These are phyloP conservation scores for Allantophomopsis cytisporea DNA, from an alignment of 2,329 filamentous ascomycete species.

Conservation along the genomic window DNA sequence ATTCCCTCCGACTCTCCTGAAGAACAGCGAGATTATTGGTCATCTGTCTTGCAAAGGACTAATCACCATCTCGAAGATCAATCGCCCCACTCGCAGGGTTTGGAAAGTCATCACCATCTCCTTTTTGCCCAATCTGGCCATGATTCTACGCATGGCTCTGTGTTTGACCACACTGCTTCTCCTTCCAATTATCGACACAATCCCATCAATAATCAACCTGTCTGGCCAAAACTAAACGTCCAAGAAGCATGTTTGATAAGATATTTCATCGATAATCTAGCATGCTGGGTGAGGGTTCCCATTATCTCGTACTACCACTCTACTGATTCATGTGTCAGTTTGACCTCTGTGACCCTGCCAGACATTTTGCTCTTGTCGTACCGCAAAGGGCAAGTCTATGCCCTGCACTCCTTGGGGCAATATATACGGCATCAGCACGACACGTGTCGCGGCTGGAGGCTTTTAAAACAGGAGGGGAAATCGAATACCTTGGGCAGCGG, in stretches of 20 bases:
- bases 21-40: too few species aligned
- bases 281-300: conserved; percentile 9
- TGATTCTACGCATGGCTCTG: too few species aligned
- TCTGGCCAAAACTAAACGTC: conserved; percentile 4
- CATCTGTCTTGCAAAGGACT: too few species aligned
- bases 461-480: conserved; percentile 13
- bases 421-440: conserved; percentile 22
- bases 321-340: conserved; percentile 14
- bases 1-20: too few species aligned
- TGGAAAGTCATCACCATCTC: too few species aligned
- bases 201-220: too few species aligned
- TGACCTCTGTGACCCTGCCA: conserved; percentile 25
- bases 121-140: too few species aligned
- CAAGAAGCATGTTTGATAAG: conserved; percentile 12
- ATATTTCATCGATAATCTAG: conserved; percentile 13
- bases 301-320: neutral
- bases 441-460: conserved; percentile 18
- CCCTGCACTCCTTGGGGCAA: conserved; percentile 19
- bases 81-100: too few species aligned
- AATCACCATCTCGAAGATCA: too few species aligned
- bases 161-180: too few species aligned
- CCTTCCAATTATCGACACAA: too few species aligned
- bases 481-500: conserved; percentile 8
- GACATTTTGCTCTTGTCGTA: conserved; percentile 25
- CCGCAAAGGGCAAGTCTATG: conserved; percentile 24